Evolutionary conservation across 768 basidiomycete genomes (phyloP), one percentile per base, ranked within the genome.

Genomic region (Tubosaeta sp.): DNA sequence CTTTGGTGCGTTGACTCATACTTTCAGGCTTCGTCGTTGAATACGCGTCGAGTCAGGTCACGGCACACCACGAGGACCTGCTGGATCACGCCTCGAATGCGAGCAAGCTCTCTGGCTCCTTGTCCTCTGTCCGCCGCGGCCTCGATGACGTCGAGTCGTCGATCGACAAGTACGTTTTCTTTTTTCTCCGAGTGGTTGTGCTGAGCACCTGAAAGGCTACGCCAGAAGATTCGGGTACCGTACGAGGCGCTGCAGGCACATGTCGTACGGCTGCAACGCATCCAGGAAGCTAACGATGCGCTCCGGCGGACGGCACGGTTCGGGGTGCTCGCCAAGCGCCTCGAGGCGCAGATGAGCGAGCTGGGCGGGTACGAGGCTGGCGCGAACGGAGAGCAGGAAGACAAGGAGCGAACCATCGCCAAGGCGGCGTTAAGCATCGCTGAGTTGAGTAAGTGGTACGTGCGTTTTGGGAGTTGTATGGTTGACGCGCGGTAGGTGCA

Each of bases 391-490:
- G 11, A 73, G 30, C 86, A 87, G 59, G 87, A 90, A 25, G 88
- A 91, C 57, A 85, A 84, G 66, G 94, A 96, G 62, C 77, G 95
- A 9, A 81, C 81, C 14, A 84, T 97, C 60, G 87, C 93, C 2
- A 94, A 94, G 68, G 94, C 95, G 2, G 95, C 94, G n/a, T 72
- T 97, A 59, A 94, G 84, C 34, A 84, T 98, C 9, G 91, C 94
- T 1, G 95, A 99, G 67, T 74, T 98, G 38, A 77, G 93, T 91
- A 54, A 59, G 86, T 72, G 25, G n/a, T 13, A 18, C 2, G 32
- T 46, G 30, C 12, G 32, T 35, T 43, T 29, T 24, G 3, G 19
- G 3, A 3, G n/a, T 18, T 3, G 41, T 13, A 44, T 31, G 49
- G 32, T 31, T 57, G 47, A 63, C 34, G 39, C 35, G 29, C 10